Percentiles rank a stretch among this genome's conserved stretches.
Evolutionary conservation across 116 monocot genomes (phyloP).

Genomic region (Thalassia testudinum): DNA sequence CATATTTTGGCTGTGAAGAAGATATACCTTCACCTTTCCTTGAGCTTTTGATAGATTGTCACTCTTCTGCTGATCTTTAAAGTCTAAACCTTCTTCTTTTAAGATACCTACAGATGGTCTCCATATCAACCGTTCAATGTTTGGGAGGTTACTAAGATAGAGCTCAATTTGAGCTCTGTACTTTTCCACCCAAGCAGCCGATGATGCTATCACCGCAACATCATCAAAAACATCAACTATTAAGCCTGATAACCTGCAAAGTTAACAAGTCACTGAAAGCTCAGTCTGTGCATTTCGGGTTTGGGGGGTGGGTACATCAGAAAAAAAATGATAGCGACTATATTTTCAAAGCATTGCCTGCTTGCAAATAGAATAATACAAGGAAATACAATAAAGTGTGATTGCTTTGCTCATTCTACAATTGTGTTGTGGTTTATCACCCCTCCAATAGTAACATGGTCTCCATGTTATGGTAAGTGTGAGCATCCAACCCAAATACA

Average conservation of each 20-base stretch:
- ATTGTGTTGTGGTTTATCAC: too few species aligned
- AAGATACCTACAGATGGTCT: constrained; percentile 76
- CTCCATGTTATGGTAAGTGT: too few species aligned
- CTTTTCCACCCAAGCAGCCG: constrained; percentile 99
- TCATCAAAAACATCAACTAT: constrained; percentile 88
- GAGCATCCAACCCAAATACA: too few species aligned
- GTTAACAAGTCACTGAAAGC: too few species aligned
- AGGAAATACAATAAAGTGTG: too few species aligned
- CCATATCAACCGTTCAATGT: constrained; percentile 52
- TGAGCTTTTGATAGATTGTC: constrained; percentile 5
- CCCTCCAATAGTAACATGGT: too few species aligned
- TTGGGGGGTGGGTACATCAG: too few species aligned
- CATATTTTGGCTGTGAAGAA: too few species aligned
- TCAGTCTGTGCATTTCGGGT: too few species aligned
- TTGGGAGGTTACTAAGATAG: constrained; percentile 21
- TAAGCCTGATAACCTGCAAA: constrained; percentile 76
- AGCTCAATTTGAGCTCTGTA: constrained; percentile 59
- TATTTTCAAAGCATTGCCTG: too few species aligned
- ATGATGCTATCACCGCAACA: constrained; percentile 89
- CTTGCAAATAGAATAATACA: too few species aligned
- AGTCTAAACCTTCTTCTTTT: constrained; percentile 83
- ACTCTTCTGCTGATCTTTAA: constrained; percentile 22
- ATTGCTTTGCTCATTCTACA: too few species aligned
- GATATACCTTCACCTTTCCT: constrained; percentile 55
- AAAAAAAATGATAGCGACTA: neutral